These are phyloP conservation scores for Stagonosporopsis cucurbitacearum DNA, from an alignment of 2,329 filamentous ascomycete species.

Conservation along the genomic window DNA sequence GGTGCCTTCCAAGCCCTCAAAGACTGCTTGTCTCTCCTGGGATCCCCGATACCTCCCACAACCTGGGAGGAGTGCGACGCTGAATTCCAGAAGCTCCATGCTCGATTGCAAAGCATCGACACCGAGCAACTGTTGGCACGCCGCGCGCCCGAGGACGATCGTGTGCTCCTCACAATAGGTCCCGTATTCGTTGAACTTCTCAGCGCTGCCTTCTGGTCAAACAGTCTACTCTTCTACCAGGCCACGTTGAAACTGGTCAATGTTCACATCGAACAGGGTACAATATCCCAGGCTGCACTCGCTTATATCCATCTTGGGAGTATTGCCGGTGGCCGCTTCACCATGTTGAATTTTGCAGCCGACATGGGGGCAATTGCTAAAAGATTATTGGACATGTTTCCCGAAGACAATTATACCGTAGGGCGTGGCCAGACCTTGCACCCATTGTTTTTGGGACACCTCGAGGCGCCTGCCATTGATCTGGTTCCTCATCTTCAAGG, in stretches of 20 bases:
- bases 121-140: slow-evolving; percentile 55
- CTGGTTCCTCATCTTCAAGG: slow-evolving; percentile 67
- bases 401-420: slow-evolving; percentile 63
- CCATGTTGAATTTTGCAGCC: slow-evolving; percentile 71
- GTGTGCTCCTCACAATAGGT: slow-evolving; percentile 67
- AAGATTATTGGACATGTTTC: slow-evolving; percentile 67
- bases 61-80: slow-evolving; percentile 80
- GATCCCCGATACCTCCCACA: slow-evolving; percentile 68
- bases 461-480: slow-evolving; percentile 67
- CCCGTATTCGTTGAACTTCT: slow-evolving; percentile 74
- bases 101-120: slow-evolving; percentile 52
- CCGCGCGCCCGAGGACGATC: slow-evolving; percentile 54
- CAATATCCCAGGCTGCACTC: slow-evolving; percentile 72
- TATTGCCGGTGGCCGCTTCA: slow-evolving; percentile 72
- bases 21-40: slow-evolving; percentile 71
- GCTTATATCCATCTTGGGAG: slow-evolving; percentile 72
- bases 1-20: slow-evolving; percentile 74
- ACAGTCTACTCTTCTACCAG: slow-evolving; percentile 75
- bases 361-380: slow-evolving; percentile 69
- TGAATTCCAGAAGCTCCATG: slow-evolving; percentile 65
- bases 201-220: slow-evolving; percentile 75
- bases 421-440: slow-evolving; percentile 74
- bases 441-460: slow-evolving; percentile 72
- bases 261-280: slow-evolving; percentile 67
- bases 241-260: slow-evolving; percentile 71